phyloP scores from a whole-genome alignment of 164 flowering plant species.

The Piper betle region DNA sequence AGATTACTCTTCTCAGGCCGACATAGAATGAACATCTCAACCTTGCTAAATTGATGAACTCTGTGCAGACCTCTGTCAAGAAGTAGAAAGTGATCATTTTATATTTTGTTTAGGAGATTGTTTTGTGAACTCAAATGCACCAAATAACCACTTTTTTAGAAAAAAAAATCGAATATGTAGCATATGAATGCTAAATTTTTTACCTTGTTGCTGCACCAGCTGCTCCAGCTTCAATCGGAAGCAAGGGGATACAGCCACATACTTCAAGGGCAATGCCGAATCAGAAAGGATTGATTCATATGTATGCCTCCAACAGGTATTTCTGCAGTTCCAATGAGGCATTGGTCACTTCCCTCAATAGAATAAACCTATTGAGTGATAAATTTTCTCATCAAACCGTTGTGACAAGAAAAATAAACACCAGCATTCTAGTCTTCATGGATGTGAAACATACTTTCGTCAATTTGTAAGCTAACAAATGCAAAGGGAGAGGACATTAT shows the following conservation, averaged over 20 bases:
- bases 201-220: conserved; percentile 82
- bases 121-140: no score
- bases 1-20: conserved; percentile 73
- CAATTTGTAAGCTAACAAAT: no score
- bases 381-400: not conserved
- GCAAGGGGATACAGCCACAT: conserved; percentile 84
- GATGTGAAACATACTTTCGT: no score
- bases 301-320: conserved; percentile 98
- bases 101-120: no score
- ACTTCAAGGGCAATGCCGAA: conserved; percentile 68
- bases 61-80: conserved; percentile 84
- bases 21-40: conserved; percentile 89
- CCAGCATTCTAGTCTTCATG: not conserved
- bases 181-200: not conserved
- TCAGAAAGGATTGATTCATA: conserved; percentile 81
- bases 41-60: conserved; percentile 96
- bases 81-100: no score
- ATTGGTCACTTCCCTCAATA: conserved; percentile 78
- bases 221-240: conserved; percentile 97
- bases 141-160: no score
- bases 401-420: not conserved
- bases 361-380: conserved; percentile 62
- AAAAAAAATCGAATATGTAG: no score
- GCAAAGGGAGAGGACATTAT: no score
- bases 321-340: conserved; percentile 97